Percentiles rank a stretch among this genome's conserved stretches.
phyloP scores from a whole-genome alignment of 2,329 filamentous ascomycete species.

The Arthrocladium fulminans region DNA sequence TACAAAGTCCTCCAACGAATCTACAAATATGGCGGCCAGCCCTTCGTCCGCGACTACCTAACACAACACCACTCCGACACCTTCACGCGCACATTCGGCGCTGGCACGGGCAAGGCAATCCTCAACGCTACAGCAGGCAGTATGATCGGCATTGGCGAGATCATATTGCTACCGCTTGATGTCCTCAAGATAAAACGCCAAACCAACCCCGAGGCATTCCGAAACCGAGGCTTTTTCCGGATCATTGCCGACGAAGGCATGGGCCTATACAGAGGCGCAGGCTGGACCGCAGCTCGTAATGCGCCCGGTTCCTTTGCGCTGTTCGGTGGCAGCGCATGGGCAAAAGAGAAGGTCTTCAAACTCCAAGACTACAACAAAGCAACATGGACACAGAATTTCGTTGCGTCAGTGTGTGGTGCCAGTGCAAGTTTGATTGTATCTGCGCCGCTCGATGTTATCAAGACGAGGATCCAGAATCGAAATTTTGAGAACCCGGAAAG shows the following conservation, averaged over 20 bases:
- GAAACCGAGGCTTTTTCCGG: constrained; percentile 78
- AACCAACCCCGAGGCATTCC: constrained; percentile 97
- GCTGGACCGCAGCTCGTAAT: constrained; percentile 95
- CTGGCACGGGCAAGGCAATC: constrained; percentile 95
- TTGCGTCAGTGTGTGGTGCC: constrained; percentile 90
- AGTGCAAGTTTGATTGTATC: constrained; percentile 92
- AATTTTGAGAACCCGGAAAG: constrained; percentile 98
- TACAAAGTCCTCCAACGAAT: constrained; percentile 97
- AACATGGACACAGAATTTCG: constrained; percentile 89
- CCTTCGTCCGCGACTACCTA: constrained; percentile 85
- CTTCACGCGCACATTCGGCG: constrained; percentile 86
- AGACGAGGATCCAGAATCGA: constrained; percentile 94
- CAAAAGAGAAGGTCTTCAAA: constrained; percentile 90
- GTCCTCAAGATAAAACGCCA: constrained; percentile 99
- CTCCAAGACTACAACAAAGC: constrained; percentile 93
- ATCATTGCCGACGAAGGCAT: constrained; percentile 93
- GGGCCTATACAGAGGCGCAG: constrained; percentile 89
- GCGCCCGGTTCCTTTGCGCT: constrained; percentile 95
- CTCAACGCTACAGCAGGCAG: constrained; percentile 95
- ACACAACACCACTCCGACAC: constrained; percentile 65
- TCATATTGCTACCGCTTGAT: constrained; percentile 86
- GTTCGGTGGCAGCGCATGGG: constrained; percentile 93
- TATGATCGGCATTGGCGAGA: constrained; percentile 94
- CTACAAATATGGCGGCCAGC: constrained; percentile 98
- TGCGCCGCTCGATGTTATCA: constrained; percentile 94